Conservation (phyloP, 805 yeast species). For the Yueomyces sp. region DNA sequence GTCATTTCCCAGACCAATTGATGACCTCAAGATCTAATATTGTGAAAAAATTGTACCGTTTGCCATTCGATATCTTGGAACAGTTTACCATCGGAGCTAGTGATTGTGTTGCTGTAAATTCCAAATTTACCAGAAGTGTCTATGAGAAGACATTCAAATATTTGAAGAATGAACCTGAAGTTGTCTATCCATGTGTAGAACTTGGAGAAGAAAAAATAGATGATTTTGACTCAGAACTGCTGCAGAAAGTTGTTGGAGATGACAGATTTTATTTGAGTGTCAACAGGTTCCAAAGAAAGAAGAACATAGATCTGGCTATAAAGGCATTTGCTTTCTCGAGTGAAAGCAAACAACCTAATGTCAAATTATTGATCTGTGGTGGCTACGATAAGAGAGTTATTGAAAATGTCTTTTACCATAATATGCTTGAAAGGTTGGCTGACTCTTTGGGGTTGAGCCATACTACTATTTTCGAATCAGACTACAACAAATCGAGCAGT, state of each 20-base stretch:
- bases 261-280: constrained; percentile 48
- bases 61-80: constrained; percentile 77
- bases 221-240: constrained; percentile 7
- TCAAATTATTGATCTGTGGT: constrained; percentile 66
- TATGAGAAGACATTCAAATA: constrained; percentile 50
- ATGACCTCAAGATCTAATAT: constrained; percentile 46
- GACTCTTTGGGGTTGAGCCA: constrained; percentile 31
- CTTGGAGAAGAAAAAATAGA: constrained; percentile 12
- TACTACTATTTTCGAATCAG: constrained; percentile 28
- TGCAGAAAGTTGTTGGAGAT: constrained; percentile 6
- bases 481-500: constrained; percentile 11
- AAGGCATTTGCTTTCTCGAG: constrained; percentile 40
- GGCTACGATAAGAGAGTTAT: constrained; percentile 70
- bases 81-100: constrained; percentile 65
- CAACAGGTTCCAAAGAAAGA: constrained; percentile 81
- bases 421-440: constrained; percentile 42
- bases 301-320: constrained; percentile 69
- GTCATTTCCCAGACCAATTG: constrained; percentile 91
- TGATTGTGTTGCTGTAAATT: constrained; percentile 77
- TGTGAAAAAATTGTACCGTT: constrained; percentile 52
- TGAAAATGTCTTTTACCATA: constrained; percentile 65
- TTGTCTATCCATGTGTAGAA: constrained; percentile 55
- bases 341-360: constrained; percentile 17
- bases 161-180: constrained; percentile 19
- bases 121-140: constrained; percentile 63